Base-by-base conservation (phyloP, 345 rosid genomes). In the Eucalyptus paniculata region DNA sequence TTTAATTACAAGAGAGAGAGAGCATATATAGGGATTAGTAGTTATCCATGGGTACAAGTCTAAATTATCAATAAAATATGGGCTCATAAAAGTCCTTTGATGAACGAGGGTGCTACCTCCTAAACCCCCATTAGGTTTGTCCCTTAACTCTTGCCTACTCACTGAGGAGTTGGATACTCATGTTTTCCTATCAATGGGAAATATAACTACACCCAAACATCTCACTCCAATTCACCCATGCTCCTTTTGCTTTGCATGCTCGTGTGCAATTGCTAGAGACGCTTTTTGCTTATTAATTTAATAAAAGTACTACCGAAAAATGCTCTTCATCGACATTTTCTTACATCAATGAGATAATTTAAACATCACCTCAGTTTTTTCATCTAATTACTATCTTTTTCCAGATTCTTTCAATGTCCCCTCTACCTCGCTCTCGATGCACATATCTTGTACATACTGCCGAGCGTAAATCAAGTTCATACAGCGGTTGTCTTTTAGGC, bases 101-200 rank as follows among this genome's bases (percentile, higher is more conserved):
- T 8, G 9, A 53, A 18, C 2, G 56, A 53, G 56, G 56, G 24
- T 18, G 24, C 10, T 53, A 53, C 8, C 54, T 17, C 21, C 54
- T 51, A 51, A 51, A 17, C 21, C 54, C 23, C 56, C 56, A 51
- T 51, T 51, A 51, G 56, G 9, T 19, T 51, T 21, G 9, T 51
- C 54, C 21, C 8, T 0, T 0, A 51, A 51, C 21, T 19, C 21
- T 16, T 51, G 56, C 56, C 56, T 51, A 51, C 23, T 0, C 0
- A 51, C 11, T 9, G 26, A 53, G 26, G 58, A 8, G 58, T 21
- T 26, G 1, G 58, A 53, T 9, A 21, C 58, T 53, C 26, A 53
- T 53, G 58, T 53, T 53, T 53, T 53, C 58, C 26, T 19, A 9
- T 21, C 26, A 53, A 19, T 53, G 58, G 58, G 10, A 19, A 3